Evolutionary conservation across 208 protist genomes (phyloP), one percentile per base, ranked within the genome.

Genomic region (Novymonas esmeraldas): DNA sequence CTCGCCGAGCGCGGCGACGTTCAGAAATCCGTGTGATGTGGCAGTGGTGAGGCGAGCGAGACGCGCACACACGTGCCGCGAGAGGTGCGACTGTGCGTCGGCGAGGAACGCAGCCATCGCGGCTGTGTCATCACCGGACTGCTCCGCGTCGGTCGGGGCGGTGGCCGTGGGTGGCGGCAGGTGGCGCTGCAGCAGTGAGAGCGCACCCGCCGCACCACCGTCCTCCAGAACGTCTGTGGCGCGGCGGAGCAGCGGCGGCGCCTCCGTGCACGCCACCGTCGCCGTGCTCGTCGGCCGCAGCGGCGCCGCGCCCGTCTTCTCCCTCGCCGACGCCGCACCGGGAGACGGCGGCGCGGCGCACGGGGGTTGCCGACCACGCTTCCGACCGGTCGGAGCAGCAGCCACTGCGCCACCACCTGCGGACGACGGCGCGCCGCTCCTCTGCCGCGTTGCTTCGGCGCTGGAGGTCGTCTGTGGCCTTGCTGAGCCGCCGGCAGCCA

Each of bases 61-160:
- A 14, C 60, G 38, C 20, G 55, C 69, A 39, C 84, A 86, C 49
- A 54, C 76, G 24, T 66, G 39, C 13, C 76, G 57, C 46, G 67
- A 16, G 41, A 89, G 63, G 48, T 69, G 44, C 20, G 65, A 50
- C 55, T 89, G 67, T 6, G 57, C 60, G 22, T 80, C 22, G 0
- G 79, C 79, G 54, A 89, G 74, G 48, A 81, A 80, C 20, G 33
- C 54, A 10, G 73, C 54, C 54, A 68, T 55, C 18, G 61, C 69
- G 3, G 26, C 36, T 4, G 69, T 60, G 14, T 67, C 69, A 5
- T 41, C 45, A 29, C 56, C 63, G 60, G 60, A 74, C 41, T 39
- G 29, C 31, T 22, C 18, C 10, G 50, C 29, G 9, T 13, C 50
- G 4, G 29, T 24, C 18, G 29, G 29, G 14, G 29, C 31, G 31